Percentiles rank a stretch among this genome's conserved stretches.
Conservation (phyloP, 2,329 filamentous ascomycete genomes). For the Fusarium illudens region DNA sequence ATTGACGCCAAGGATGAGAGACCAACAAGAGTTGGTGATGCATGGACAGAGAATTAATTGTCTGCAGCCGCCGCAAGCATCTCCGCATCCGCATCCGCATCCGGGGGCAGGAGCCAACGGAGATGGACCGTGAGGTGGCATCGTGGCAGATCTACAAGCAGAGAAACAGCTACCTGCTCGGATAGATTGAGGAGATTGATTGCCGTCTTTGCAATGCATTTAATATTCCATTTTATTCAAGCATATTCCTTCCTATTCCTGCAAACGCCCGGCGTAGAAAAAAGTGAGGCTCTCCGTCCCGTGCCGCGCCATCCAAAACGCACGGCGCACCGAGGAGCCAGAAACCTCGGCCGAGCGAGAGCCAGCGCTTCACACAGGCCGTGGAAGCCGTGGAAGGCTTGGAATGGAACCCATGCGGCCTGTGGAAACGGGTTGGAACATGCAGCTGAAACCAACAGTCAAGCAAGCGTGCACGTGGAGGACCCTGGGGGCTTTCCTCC, state of each 20-base stretch:
- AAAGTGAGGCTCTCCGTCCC: constrained; percentile 24
- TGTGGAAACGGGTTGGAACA: constrained; percentile 18
- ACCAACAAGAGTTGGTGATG: neutral
- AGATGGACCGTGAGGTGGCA: constrained; percentile 21
- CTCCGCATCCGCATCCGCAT: constrained; percentile 8
- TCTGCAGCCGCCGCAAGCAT: neutral
- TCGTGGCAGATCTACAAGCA: constrained; percentile 22
- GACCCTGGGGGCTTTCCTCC: too few species aligned
- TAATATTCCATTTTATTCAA: too few species aligned
- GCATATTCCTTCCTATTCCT: too few species aligned
- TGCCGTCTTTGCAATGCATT: neutral
- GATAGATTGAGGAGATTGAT: constrained; percentile 2
- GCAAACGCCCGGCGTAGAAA: neutral
- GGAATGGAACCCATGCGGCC: neutral
- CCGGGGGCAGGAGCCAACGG: constrained; percentile 1
- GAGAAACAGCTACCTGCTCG: neutral
- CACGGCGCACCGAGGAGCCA: constrained; percentile 16
- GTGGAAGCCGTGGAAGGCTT: neutral
- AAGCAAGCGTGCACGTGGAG: constrained; percentile 20
- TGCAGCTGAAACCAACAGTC: constrained; percentile 23
- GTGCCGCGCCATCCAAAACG: constrained; percentile 14
- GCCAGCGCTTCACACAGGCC: too few species aligned
- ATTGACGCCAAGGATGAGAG: constrained; percentile 25
- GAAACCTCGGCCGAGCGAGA: neutral
- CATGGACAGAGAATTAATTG: neutral